Evolutionary conservation across 1,284 basidiomycete species (phyloP).

Genomic region (Pterulicium gracile): DNA sequence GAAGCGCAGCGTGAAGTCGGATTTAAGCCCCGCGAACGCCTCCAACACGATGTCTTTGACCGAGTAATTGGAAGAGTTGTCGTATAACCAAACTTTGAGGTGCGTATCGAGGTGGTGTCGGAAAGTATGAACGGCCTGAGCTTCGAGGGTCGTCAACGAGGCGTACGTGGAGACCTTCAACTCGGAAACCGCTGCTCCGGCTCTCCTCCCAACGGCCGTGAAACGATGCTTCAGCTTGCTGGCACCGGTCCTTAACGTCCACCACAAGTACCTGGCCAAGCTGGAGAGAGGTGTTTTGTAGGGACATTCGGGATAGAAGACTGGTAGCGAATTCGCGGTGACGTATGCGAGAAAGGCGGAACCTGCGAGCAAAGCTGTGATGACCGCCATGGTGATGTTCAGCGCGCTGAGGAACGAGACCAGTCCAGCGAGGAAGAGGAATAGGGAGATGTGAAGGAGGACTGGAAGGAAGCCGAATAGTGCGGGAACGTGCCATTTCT

Average conservation of each 20-base stretch:
- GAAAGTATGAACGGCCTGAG: background rate
- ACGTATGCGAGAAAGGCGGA: constrained; percentile 27
- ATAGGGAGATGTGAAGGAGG: constrained; percentile 29
- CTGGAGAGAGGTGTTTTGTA: constrained; percentile 28
- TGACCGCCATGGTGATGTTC: constrained; percentile 21
- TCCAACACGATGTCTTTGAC: background rate
- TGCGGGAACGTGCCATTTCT: background rate
- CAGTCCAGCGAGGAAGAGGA: constrained; percentile 33
- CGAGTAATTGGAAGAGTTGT: background rate
- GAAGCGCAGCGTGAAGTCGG: background rate
- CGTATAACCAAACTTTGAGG: background rate
- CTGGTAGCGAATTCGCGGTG: constrained; percentile 25
- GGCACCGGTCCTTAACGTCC: background rate
- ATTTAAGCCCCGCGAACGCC: background rate
- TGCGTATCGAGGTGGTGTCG: background rate
- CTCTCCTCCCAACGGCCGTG: background rate
- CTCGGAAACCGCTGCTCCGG: background rate
- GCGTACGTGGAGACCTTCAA: background rate
- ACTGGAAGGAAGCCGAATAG: constrained; percentile 19
- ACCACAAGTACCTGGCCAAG: background rate
- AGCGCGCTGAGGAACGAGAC: constrained; percentile 27
- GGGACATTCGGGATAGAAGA: constrained; percentile 29
- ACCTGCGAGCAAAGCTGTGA: constrained; percentile 23
- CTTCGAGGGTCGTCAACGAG: background rate
- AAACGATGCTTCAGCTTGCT: background rate